Conservation (phyloP, 441 rosid genomes). For the Syzygium syzygioides region DNA sequence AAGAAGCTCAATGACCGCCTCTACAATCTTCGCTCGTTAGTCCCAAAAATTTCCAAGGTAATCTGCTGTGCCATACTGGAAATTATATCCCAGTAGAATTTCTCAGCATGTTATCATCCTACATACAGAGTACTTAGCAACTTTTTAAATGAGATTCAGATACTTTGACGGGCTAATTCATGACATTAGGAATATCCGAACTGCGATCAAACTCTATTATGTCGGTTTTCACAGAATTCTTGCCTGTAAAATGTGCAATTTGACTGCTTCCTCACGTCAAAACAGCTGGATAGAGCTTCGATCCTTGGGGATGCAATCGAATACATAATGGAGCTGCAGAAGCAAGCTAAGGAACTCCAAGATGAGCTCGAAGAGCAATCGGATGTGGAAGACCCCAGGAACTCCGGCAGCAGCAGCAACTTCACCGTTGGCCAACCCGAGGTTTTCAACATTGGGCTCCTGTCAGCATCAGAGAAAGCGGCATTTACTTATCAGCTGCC, state of each 20-base stretch:
- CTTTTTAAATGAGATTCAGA: neutral
- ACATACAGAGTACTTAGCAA: neutral
- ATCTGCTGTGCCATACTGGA: neutral
- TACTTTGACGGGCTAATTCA: neutral
- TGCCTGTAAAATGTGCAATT: neutral
- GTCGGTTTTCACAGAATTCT: neutral
- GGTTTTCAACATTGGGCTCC: conserved; percentile 18
- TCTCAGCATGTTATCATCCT: neutral
- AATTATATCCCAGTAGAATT: neutral
- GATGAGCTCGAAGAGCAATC: conserved; percentile 83
- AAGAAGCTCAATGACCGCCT: conserved; percentile 68
- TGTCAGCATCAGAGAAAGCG: conserved; percentile 13
- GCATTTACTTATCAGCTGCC: conserved; percentile 26
- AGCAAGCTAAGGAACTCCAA: conserved; percentile 68
- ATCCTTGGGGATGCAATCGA: conserved; percentile 87
- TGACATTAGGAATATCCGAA: neutral
- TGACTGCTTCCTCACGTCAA: neutral
- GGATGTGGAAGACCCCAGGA: conserved; percentile 47
- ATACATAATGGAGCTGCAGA: conserved; percentile 68
- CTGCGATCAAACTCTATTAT: neutral
- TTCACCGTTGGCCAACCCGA: conserved; percentile 27
- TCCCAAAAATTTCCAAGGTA: conserved; percentile 67
- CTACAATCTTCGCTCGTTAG: conserved; percentile 52
- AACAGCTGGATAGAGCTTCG: conserved; percentile 79
- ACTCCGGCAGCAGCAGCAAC: conserved; percentile 18